Conservation (phyloP, 495 filamentous ascomycete species). For the Hyaloscypha finlandica region DNA sequence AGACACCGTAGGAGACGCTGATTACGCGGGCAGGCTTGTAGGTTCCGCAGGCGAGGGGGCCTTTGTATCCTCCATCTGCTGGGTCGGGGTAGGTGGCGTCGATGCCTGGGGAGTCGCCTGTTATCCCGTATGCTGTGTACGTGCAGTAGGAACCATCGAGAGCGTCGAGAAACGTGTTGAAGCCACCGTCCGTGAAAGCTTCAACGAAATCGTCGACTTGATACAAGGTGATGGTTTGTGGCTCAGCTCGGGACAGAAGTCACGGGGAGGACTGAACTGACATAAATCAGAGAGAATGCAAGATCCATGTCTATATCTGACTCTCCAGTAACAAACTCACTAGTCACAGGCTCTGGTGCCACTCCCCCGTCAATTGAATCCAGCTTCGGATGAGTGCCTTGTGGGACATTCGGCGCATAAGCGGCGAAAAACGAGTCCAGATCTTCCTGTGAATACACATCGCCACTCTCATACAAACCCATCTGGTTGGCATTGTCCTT, state of each 20-base stretch:
- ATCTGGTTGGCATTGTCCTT: slow-evolving; percentile 16
- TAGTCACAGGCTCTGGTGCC: slow-evolving; percentile 17
- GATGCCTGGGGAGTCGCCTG: slow-evolving; percentile 21
- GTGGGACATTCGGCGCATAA: slow-evolving; percentile 20
- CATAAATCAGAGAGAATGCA: slow-evolving; percentile 23
- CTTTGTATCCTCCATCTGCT: slow-evolving; percentile 25
- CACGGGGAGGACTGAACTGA: slow-evolving; percentile 9
- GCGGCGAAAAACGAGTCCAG: slow-evolving; percentile 20
- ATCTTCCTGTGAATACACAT: slow-evolving; percentile 24
- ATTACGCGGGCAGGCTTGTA: slow-evolving; percentile 26
- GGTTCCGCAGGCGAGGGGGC: slow-evolving; percentile 30
- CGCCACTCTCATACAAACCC: slow-evolving; percentile 22
- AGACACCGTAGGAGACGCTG: slow-evolving; percentile 28
- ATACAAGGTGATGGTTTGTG: slow-evolving; percentile 23
- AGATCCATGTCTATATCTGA: slow-evolving; percentile 29
- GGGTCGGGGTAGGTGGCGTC: slow-evolving; percentile 26
- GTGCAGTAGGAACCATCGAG: slow-evolving; percentile 27
- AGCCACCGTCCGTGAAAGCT: slow-evolving; percentile 19
- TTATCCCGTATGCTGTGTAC: slow-evolving; percentile 23
- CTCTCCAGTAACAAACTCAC: slow-evolving; percentile 21
- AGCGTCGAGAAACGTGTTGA: slow-evolving; percentile 27
- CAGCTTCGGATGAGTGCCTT: slow-evolving; percentile 17
- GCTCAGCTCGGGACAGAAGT: slow-evolving; percentile 1
- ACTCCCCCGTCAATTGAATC: slow-evolving; percentile 23
- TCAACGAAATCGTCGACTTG: slow-evolving; percentile 25